These are phyloP conservation scores for Escallonia herrerae DNA, from an alignment of 129 eudicot species.

Conservation along the genomic window DNA sequence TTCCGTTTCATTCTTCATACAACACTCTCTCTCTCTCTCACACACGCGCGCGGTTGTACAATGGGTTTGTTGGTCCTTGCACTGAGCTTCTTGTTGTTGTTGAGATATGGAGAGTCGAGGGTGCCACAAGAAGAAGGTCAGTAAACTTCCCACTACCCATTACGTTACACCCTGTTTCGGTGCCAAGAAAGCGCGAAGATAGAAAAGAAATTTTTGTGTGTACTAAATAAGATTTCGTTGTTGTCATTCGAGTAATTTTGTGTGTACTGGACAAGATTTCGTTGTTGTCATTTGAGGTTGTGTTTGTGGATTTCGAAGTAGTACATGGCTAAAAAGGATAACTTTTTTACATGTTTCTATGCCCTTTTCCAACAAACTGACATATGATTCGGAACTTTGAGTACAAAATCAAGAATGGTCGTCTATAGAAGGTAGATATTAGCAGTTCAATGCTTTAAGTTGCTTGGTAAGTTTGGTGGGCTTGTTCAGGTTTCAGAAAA, in stretches of 20 bases:
- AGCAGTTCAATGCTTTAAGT: too few species aligned
- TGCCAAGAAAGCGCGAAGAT: slow-evolving; percentile 7
- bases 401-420: not conserved
- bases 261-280: not conserved
- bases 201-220: too few species aligned
- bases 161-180: not conserved
- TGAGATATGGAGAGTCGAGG: slow-evolving; percentile 23
- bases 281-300: too few species aligned
- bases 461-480: too few species aligned
- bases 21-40: not conserved
- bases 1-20: not conserved
- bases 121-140: slow-evolving; percentile 69
- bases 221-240: too few species aligned
- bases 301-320: too few species aligned
- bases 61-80: slow-evolving; percentile 12
- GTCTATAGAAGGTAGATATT: too few species aligned
- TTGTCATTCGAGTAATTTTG: not conserved
- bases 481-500: too few species aligned
- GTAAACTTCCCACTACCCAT: not conserved
- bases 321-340: too few species aligned
- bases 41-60: slow-evolving; percentile 9
- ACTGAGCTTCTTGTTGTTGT: slow-evolving; percentile 14
- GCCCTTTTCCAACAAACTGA: not conserved
- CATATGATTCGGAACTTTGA: too few species aligned
- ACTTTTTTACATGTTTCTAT: not conserved